Evolutionary conservation across 352 stramenopile species (phyloP).

Genomic region (Phytophthora citricola): DNA sequence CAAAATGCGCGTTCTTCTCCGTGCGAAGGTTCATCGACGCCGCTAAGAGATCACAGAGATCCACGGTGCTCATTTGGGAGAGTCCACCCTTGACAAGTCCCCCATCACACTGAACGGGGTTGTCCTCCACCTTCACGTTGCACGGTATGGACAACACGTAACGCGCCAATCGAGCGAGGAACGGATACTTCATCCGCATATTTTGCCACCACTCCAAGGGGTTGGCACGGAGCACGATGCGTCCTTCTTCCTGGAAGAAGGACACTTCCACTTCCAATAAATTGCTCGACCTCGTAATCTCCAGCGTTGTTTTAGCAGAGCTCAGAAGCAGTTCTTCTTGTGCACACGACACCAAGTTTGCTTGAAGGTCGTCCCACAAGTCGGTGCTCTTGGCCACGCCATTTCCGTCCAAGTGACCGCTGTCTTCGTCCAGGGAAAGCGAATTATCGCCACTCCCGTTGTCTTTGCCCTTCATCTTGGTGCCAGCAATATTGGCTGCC

Average conservation of each 20-base stretch:
- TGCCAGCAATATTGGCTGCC: constrained; percentile 54
- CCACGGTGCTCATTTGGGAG: constrained; percentile 44
- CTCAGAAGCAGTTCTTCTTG: constrained; percentile 80
- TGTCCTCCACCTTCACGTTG: constrained; percentile 53
- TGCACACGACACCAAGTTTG: constrained; percentile 70
- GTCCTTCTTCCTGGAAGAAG: constrained; percentile 75
- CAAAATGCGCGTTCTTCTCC: constrained; percentile 53
- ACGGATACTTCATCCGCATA: constrained; percentile 85
- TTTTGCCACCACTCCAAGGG: constrained; percentile 81
- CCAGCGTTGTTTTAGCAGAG: constrained; percentile 68
- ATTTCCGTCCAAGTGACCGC: constrained; percentile 32
- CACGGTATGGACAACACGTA: constrained; percentile 77
- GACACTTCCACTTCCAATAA: constrained; percentile 81
- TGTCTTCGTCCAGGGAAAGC: constrained; percentile 52
- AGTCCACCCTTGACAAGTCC: constrained; percentile 48
- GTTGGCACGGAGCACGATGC: constrained; percentile 64
- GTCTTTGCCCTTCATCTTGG: constrained; percentile 63
- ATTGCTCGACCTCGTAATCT: constrained; percentile 78
- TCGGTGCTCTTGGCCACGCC: constrained; percentile 40
- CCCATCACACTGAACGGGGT: constrained; percentile 52
- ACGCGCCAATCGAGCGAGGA: constrained; percentile 63
- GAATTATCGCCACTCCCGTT: constrained; percentile 42
- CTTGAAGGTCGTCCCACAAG: constrained; percentile 82
- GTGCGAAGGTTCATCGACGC: constrained; percentile 66
- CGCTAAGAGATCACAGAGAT: constrained; percentile 55